Conservation (phyloP, 345 rosid genomes). For the Bruguiera parviflora region DNA sequence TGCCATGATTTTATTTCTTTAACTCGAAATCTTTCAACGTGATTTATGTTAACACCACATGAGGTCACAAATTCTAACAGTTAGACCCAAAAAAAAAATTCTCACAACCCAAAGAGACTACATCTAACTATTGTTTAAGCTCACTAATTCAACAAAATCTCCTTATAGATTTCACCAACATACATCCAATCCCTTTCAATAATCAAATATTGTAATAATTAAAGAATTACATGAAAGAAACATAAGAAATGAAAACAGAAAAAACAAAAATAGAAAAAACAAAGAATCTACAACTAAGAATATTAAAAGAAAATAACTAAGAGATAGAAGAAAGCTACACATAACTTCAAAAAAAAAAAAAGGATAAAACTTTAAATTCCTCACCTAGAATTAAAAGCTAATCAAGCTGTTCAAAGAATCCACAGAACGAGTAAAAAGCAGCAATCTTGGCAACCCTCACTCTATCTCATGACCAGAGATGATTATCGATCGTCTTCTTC, state of each 20-base stretch:
- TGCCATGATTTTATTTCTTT: too few relatives aligned
- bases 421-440: conserved; percentile 29
- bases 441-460: conserved; percentile 13
- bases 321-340: not conserved
- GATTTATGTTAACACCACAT: too few relatives aligned
- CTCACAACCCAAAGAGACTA: too few relatives aligned
- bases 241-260: conserved; percentile 3
- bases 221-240: conserved; percentile 5
- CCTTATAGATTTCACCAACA: too few relatives aligned
- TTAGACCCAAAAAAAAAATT: too few relatives aligned
- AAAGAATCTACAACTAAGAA: not conserved
- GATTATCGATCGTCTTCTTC: conserved; percentile 26
- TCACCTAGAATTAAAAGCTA: conserved; percentile 23
- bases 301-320: not conserved
- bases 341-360: conserved; percentile 4
- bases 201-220: not conserved
- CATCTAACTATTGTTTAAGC: too few relatives aligned
- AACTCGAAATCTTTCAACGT: too few relatives aligned
- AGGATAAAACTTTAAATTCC: conserved; percentile 7
- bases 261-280: conserved; percentile 4
- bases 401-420: conserved; percentile 18
- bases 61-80: too few relatives aligned
- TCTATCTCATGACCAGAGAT: conserved; percentile 1
- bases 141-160: too few relatives aligned
- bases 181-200: too few relatives aligned